phyloP scores from a whole-genome alignment of 495 filamentous ascomycete genomes.

The Hypoxylon perforatum region DNA sequence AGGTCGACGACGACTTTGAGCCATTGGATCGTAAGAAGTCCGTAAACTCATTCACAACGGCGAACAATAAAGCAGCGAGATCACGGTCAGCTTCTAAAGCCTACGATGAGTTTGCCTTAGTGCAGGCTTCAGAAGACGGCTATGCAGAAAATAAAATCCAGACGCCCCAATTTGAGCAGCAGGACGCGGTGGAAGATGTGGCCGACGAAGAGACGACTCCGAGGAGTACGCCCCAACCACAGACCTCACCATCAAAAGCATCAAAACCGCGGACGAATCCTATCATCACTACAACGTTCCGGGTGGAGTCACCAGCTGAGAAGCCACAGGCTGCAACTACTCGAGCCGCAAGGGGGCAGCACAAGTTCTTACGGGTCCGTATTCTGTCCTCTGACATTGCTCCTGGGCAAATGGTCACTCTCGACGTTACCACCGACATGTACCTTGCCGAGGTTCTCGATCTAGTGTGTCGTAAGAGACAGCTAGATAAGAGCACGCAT shows the following conservation, averaged over 20 bases:
- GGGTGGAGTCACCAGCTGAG: slow-evolving; percentile 70
- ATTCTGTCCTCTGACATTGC: slow-evolving; percentile 81
- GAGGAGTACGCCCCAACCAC: slow-evolving; percentile 57
- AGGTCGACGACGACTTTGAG: slow-evolving; percentile 96
- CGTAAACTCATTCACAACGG: slow-evolving; percentile 87
- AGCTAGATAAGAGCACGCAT: slow-evolving; percentile 88
- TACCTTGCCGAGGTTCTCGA: slow-evolving; percentile 95
- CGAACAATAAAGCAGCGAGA: slow-evolving; percentile 79
- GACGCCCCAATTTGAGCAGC: slow-evolving; percentile 74
- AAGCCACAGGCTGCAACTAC: slow-evolving; percentile 73
- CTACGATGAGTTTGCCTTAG: slow-evolving; percentile 93
- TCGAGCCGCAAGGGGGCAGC: slow-evolving; percentile 66
- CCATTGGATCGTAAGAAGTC: slow-evolving; percentile 81
- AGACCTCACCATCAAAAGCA: slow-evolving; percentile 43
- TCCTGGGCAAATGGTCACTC: slow-evolving; percentile 71
- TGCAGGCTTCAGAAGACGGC: slow-evolving; percentile 80
- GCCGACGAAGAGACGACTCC: slow-evolving; percentile 53
- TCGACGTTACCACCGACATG: slow-evolving; percentile 91
- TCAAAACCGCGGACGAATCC: slow-evolving; percentile 65
- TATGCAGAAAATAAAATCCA: slow-evolving; percentile 80
- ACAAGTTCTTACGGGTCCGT: slow-evolving; percentile 79
- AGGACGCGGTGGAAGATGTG: slow-evolving; percentile 53
- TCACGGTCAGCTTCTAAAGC: slow-evolving; percentile 80
- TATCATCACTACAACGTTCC: slow-evolving; percentile 66
- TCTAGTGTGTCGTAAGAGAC: slow-evolving; percentile 86